Percentiles rank a stretch among this genome's conserved stretches.
These are phyloP conservation scores for Aspergillus sp. DNA, from an alignment of 2,329 filamentous ascomycete species.

Conservation along the genomic window DNA sequence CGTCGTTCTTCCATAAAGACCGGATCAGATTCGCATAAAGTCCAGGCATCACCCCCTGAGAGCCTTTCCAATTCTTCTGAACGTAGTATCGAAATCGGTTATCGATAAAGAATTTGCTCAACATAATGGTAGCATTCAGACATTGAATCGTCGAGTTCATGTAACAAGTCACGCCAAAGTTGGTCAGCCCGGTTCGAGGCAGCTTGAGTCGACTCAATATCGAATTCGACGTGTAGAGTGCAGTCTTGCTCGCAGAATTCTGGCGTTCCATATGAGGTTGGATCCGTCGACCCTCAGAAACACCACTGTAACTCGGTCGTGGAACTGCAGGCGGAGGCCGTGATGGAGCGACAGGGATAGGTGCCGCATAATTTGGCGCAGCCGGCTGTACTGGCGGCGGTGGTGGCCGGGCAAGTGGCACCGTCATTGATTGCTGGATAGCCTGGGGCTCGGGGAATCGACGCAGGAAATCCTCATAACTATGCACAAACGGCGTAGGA, in stretches of 20 bases:
- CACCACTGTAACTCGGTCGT: constrained; percentile 73
- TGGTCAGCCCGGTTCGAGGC: constrained; percentile 69
- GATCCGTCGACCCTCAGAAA: constrained; percentile 57
- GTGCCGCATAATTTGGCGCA: constrained; percentile 27
- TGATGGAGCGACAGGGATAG: constrained; percentile 56
- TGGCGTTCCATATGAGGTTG: constrained; percentile 40
- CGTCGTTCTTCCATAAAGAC: constrained; percentile 59
- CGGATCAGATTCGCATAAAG: constrained; percentile 58
- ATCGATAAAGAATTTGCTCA: constrained; percentile 61
- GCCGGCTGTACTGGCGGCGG: constrained; percentile 25
- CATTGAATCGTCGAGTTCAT: constrained; percentile 89
- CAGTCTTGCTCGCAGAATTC: constrained; percentile 40
- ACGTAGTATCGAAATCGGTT: constrained; percentile 58
- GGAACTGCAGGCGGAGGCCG: constrained; percentile 66
- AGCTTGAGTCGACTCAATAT: constrained; percentile 45
- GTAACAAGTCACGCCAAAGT: constrained; percentile 81
- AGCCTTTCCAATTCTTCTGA: constrained; percentile 63
- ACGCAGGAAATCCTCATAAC: constrained; percentile 78
- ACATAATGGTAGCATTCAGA: constrained; percentile 64
- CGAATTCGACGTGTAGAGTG: constrained; percentile 38
- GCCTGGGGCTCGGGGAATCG: constrained; percentile 70
- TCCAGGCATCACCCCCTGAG: constrained; percentile 57
- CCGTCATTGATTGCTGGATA: constrained; percentile 54
- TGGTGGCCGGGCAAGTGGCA: constrained; percentile 28
- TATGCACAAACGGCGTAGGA: constrained; percentile 54